Evolutionary conservation across 1,139 yeast species (phyloP).

Genomic region (Hemisphaericaspora subhashii): DNA sequence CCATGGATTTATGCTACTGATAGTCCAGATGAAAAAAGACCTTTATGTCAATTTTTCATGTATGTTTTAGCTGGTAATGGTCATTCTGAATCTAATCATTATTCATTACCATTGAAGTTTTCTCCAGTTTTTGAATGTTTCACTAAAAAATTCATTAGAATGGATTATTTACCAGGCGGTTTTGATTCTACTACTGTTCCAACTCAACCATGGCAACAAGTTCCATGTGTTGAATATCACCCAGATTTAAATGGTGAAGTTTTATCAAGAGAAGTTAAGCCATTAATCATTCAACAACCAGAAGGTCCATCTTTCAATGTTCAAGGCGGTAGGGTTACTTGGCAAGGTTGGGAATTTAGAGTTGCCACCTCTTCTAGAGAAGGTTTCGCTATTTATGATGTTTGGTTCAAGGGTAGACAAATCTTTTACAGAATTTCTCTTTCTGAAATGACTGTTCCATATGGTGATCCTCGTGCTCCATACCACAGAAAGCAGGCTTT

Average conservation of each 20-base stretch:
- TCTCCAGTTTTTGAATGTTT: slow-evolving; percentile 78
- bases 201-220: slow-evolving; percentile 60
- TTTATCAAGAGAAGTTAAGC: slow-evolving; percentile 62
- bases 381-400: slow-evolving; percentile 79
- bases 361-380: slow-evolving; percentile 77
- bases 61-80: slow-evolving; percentile 68
- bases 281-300: slow-evolving; percentile 75
- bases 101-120: slow-evolving; percentile 79
- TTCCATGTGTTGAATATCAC: slow-evolving; percentile 68
- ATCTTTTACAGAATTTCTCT: slow-evolving; percentile 75
- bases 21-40: slow-evolving; percentile 56
- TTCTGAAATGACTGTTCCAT: slow-evolving; percentile 91
- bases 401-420: slow-evolving; percentile 78
- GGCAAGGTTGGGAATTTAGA: slow-evolving; percentile 93
- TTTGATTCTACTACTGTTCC: slow-evolving; percentile 63
- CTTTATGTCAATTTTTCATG: slow-evolving; percentile 73
- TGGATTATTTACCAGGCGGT: slow-evolving; percentile 78
- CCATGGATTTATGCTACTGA: slow-evolving; percentile 93
- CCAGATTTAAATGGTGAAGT: slow-evolving; percentile 68
- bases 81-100: slow-evolving; percentile 80
- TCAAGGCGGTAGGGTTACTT: slow-evolving; percentile 62
- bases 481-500: slow-evolving; percentile 91
- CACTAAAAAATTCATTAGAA: slow-evolving; percentile 64
- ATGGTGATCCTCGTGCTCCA: slow-evolving; percentile 89
- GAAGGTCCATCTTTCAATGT: slow-evolving; percentile 82